Evolutionary conservation across 257 asterid genomes (phyloP).

Genomic region (Nicotiana otophora): DNA sequence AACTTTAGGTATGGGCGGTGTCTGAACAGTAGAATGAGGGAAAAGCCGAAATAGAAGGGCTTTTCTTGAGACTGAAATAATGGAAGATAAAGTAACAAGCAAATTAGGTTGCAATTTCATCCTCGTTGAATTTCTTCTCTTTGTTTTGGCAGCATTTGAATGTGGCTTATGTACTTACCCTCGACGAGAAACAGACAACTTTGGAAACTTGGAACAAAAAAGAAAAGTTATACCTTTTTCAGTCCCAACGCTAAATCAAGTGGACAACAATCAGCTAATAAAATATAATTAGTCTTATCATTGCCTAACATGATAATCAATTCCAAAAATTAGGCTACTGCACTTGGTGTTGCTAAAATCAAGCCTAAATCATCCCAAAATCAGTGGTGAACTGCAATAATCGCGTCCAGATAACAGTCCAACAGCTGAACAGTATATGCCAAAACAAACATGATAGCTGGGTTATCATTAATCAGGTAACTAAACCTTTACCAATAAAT

Average conservation of each 20-base stretch:
- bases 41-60: background rate
- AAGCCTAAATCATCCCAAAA: background rate
- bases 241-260: background rate
- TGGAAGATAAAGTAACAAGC: background rate
- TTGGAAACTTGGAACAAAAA: background rate
- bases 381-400: background rate
- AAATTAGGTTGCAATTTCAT: no score
- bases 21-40: background rate
- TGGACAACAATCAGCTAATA: background rate
- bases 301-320: no score
- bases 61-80: no score
- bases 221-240: background rate
- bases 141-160: background rate
- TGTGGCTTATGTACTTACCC: background rate
- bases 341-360: background rate
- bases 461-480: background rate
- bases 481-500: background rate
- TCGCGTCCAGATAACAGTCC: background rate
- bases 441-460: background rate
- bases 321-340: background rate
- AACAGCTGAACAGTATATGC: background rate
- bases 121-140: no score
- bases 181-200: background rate
- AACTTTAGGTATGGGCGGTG: background rate
- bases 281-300: background rate